Conservation (phyloP, 768 basidiomycete species). For the Serendipita sp. region DNA sequence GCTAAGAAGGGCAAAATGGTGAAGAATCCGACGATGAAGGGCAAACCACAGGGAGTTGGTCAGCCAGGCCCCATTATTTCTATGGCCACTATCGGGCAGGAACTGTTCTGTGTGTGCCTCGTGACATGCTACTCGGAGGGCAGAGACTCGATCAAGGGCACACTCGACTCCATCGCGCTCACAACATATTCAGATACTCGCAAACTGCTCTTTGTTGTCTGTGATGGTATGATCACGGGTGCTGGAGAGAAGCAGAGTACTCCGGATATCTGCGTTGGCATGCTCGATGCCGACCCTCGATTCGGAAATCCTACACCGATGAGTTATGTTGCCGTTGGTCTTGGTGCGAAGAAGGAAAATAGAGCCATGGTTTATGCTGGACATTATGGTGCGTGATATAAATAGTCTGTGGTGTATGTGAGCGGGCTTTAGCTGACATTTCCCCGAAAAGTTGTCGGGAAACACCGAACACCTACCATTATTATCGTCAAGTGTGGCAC, state of each 20-base stretch:
- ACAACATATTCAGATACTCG: conserved; percentile 86
- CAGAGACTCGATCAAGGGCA: conserved; percentile 78
- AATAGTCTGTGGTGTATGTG: background rate
- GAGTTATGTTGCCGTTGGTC: conserved; percentile 82
- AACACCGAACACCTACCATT: conserved; percentile 84
- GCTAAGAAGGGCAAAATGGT: conserved; percentile 30
- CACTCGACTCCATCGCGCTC: conserved; percentile 80
- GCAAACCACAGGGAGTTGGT: background rate
- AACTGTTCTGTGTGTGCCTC: conserved; percentile 87
- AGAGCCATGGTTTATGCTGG: conserved; percentile 98
- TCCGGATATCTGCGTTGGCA: conserved; percentile 85
- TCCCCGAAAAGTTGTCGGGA: conserved; percentile 42
- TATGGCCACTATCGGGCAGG: conserved; percentile 81
- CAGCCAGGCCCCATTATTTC: conserved; percentile 47
- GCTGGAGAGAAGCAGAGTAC: conserved; percentile 91
- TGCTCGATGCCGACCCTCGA: conserved; percentile 84
- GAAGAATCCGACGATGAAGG: conserved; percentile 21
- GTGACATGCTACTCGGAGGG: conserved; percentile 98
- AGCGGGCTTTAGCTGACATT: conserved; percentile 1
- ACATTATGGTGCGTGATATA: conserved; percentile 72
- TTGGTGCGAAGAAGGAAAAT: conserved; percentile 79
- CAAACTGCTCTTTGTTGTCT: conserved; percentile 86
- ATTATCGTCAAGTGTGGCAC: conserved; percentile 95
- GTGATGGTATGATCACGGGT: conserved; percentile 98
- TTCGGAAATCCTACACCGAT: conserved; percentile 95